Percentiles rank a stretch among this genome's conserved stretches.
These are phyloP conservation scores for Clitopilus passeckerianus DNA, from an alignment of 768 basidiomycete genomes.

Conservation along the genomic window DNA sequence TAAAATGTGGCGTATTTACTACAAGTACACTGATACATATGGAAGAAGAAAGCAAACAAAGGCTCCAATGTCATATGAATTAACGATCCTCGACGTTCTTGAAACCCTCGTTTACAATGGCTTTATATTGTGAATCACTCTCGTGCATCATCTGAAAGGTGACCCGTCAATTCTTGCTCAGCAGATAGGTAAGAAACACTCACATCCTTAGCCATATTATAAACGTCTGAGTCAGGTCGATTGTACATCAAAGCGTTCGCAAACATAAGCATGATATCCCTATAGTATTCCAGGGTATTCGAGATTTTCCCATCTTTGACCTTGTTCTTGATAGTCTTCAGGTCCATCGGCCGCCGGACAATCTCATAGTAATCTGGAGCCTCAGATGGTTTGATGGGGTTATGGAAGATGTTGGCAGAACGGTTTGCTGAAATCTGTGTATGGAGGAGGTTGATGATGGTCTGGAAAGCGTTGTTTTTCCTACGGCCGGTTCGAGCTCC, in stretches of 20 bases:
- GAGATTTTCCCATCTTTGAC: constrained; percentile 81
- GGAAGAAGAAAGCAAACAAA: no score
- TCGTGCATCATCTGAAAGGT: constrained; percentile 66
- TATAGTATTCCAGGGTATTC: constrained; percentile 82
- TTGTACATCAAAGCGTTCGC: constrained; percentile 99
- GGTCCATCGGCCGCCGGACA: constrained; percentile 92
- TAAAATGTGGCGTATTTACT: no score
- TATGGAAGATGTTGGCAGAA: constrained; percentile 86
- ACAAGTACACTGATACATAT: no score
- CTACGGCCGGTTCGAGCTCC: constrained; percentile 13
- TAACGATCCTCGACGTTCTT: no score
- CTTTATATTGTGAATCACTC: constrained; percentile 60
- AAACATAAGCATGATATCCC: constrained; percentile 91
- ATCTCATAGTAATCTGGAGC: constrained; percentile 91
- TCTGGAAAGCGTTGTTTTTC: constrained; percentile 70
- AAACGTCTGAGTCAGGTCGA: constrained; percentile 78
- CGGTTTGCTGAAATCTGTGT: constrained; percentile 80
- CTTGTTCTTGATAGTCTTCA: constrained; percentile 86
- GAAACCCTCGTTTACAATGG: constrained; percentile 27
- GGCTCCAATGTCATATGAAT: no score
- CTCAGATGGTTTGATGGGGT: constrained; percentile 83
- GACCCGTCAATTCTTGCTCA: background rate
- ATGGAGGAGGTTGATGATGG: constrained; percentile 76
- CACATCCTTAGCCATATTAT: constrained; percentile 88
- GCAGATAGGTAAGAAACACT: constrained; percentile 16